These are phyloP conservation scores for Phialophora chinensis DNA, from an alignment of 2,329 filamentous ascomycete species.

Conservation along the genomic window DNA sequence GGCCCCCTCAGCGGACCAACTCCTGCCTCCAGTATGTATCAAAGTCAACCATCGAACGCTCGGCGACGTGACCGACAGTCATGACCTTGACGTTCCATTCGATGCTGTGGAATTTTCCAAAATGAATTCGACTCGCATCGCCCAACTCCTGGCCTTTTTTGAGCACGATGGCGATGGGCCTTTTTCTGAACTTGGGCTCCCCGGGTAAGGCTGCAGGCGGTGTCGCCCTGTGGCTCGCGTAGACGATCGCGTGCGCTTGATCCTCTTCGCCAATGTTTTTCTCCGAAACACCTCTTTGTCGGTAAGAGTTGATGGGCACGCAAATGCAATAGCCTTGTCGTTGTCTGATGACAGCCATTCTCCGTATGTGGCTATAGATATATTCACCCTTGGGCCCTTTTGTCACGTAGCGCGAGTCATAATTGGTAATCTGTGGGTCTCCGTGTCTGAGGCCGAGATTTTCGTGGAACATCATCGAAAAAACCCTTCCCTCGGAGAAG, in stretches of 20 bases:
- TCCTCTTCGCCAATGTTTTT: not conserved
- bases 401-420: not conserved
- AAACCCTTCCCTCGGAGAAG: not conserved
- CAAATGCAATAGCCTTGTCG: constrained; percentile 23
- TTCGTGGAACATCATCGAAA: constrained; percentile 1
- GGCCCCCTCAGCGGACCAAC: not conserved
- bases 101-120: constrained; percentile 51
- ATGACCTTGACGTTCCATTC: constrained; percentile 53
- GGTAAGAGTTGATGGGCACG: constrained; percentile 24
- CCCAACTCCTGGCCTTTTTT: constrained; percentile 40
- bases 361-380: constrained; percentile 16
- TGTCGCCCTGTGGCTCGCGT: not conserved
- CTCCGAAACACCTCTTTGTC: not conserved
- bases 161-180: constrained; percentile 46
- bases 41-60: constrained; percentile 7
- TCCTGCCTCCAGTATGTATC: constrained; percentile 10
- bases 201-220: not conserved
- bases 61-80: constrained; percentile 43
- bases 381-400: constrained; percentile 5
- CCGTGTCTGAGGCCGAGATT: not conserved
- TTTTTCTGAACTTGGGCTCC: constrained; percentile 41
- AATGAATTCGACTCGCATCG: constrained; percentile 49
- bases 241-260: not conserved
- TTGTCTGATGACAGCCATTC: constrained; percentile 14
- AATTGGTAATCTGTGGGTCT: not conserved